Percentiles rank a stretch among this genome's conserved stretches.
Conservation (phyloP, 2,329 filamentous ascomycete species). For the Ramichloridium luteum region DNA sequence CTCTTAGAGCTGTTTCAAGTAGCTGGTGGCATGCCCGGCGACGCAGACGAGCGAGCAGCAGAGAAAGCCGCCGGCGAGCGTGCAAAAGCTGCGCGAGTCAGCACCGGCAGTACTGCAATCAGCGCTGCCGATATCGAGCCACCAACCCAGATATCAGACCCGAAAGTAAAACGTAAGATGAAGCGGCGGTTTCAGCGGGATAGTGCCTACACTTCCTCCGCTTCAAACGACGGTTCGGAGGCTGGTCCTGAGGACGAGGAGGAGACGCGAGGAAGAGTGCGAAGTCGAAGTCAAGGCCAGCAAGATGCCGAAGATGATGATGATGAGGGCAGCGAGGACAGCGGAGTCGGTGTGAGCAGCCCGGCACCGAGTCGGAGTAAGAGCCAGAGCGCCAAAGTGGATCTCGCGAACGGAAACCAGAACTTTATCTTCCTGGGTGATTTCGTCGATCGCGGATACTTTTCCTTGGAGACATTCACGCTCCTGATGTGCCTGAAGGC, state of each 20-base stretch:
- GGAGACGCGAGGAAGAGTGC: slow-evolving; percentile 27
- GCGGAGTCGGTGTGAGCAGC: slow-evolving; percentile 31
- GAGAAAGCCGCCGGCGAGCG: slow-evolving; percentile 12
- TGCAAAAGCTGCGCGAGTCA: slow-evolving; percentile 8
- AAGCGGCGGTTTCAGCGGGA: slow-evolving; percentile 43
- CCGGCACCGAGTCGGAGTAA: slow-evolving; percentile 25
- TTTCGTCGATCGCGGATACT: slow-evolving; percentile 64
- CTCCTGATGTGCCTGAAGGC: slow-evolving; percentile 61
- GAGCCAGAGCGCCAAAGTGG: slow-evolving; percentile 20
- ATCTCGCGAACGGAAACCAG: slow-evolving; percentile 44
- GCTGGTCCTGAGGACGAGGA: slow-evolving; percentile 34
- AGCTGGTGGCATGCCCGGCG: slow-evolving; percentile 89
- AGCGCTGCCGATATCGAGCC: slow-evolving; percentile 87
- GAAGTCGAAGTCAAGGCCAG: slow-evolving; percentile 22
- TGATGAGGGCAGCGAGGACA: slow-evolving; percentile 34
- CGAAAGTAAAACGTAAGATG: slow-evolving; percentile 77
- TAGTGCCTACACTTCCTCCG: slow-evolving; percentile 41
- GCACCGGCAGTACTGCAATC: slow-evolving; percentile 43
- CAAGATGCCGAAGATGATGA: slow-evolving; percentile 34
- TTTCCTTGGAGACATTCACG: slow-evolving; percentile 61
- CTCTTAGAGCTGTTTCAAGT: slow-evolving; percentile 93
- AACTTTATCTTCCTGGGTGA: slow-evolving; percentile 65
- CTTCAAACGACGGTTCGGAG: slow-evolving; percentile 30
- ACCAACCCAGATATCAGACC: slow-evolving; percentile 75
- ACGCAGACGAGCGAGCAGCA: slow-evolving; percentile 30